Conservation (phyloP, 768 basidiomycete genomes). For the Podaxis rugospora region DNA sequence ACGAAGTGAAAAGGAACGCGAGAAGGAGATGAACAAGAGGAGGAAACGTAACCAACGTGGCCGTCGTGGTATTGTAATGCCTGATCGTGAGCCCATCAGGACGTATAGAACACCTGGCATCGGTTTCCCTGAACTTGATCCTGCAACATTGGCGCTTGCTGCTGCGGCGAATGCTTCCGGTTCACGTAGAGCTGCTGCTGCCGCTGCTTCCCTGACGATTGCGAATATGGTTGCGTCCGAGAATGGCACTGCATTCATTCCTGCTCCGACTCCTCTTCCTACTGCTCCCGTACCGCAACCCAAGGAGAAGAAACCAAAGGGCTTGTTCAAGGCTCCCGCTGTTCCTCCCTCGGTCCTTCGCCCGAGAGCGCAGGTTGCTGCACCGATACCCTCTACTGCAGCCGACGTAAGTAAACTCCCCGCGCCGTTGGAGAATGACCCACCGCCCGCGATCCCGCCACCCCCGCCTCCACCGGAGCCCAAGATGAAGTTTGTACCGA, state of each 20-base stretch:
- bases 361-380: conserved; percentile 54
- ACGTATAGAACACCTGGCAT: conserved; percentile 89
- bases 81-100: conserved; percentile 89
- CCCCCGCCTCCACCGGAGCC: conserved; percentile 37
- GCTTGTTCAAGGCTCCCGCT: conserved; percentile 69
- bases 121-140: conserved; percentile 76
- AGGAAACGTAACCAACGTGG: conserved; percentile 82
- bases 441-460: conserved; percentile 35
- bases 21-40: conserved; percentile 86
- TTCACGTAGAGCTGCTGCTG: conserved; percentile 80
- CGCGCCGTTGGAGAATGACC: conserved; percentile 58
- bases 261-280: conserved; percentile 22
- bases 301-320: conserved; percentile 68
- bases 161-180: conserved; percentile 64
- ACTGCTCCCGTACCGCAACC: conserved; percentile 21
- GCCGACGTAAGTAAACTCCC: conserved; percentile 46
- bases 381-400: conserved; percentile 66
- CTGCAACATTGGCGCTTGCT: conserved; percentile 63
- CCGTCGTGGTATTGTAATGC: conserved; percentile 73
- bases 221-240: conserved; percentile 92
- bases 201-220: conserved; percentile 78
- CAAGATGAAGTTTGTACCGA: conserved; percentile 42
- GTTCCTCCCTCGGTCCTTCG: conserved; percentile 51
- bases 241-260: conserved; percentile 63
- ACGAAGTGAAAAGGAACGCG: conserved; percentile 85